Evolutionary conservation across 768 basidiomycete genomes (phyloP).

Genomic region (Galerina marginata): DNA sequence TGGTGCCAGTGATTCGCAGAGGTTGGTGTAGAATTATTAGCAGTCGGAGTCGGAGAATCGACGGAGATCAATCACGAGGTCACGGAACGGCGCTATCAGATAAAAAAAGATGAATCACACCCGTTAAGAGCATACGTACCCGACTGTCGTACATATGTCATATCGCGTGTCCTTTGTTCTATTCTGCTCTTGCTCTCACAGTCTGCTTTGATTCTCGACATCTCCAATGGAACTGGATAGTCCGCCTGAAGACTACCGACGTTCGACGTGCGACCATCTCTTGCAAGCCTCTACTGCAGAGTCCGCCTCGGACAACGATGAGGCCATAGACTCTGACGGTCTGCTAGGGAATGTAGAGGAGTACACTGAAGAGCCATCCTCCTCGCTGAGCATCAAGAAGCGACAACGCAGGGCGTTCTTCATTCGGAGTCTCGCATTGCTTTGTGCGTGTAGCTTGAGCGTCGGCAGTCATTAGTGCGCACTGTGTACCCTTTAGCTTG

Average conservation of each 20-base stretch:
- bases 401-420: constrained; percentile 43
- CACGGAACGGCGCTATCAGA: too few relatives aligned
- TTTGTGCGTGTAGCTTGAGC: constrained; percentile 76
- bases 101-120: not conserved
- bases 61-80: too few relatives aligned
- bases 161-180: too few relatives aligned
- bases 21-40: constrained; percentile 24
- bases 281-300: constrained; percentile 11
- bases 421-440: constrained; percentile 63
- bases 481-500: not conserved
- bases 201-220: too few relatives aligned
- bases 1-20: constrained; percentile 30
- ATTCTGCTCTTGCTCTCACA: too few relatives aligned
- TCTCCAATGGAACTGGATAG: not conserved
- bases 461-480: constrained; percentile 80
- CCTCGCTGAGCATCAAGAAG: not conserved
- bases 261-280: constrained; percentile 24
- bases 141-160: too few relatives aligned
- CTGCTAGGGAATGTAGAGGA: constrained; percentile 22
- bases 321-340: constrained; percentile 28
- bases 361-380: not conserved
- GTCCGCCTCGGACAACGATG: constrained; percentile 14
- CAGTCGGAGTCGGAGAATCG: too few relatives aligned
- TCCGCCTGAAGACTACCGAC: constrained; percentile 20
- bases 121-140: too few relatives aligned